Conservation (phyloP, 1,284 basidiomycete species). For the Kalmanozyma brasiliensis region DNA sequence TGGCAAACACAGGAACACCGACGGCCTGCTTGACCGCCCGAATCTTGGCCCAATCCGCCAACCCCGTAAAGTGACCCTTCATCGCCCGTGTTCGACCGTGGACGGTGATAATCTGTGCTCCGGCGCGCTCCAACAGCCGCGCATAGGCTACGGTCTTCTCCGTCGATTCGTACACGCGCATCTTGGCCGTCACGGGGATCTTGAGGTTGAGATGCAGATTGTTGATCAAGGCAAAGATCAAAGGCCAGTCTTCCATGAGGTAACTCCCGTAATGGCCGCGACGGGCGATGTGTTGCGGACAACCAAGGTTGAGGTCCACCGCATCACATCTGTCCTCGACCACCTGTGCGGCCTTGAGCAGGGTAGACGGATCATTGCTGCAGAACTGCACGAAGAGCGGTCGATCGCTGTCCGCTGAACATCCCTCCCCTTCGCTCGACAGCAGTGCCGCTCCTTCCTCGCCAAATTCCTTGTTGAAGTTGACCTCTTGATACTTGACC, state of each 20-base stretch:
- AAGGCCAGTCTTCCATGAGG: constrained; percentile 92
- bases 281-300: constrained; percentile 93
- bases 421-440: constrained; percentile 11
- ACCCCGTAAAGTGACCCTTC: constrained; percentile 80
- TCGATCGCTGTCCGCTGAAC: constrained; percentile 73
- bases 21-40: constrained; percentile 86
- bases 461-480: constrained; percentile 48
- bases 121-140: constrained; percentile 90
- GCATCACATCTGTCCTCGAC: constrained; percentile 74
- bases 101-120: constrained; percentile 93
- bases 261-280: constrained; percentile 89
- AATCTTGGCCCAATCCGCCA: constrained; percentile 86
- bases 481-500: constrained; percentile 40
- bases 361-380: constrained; percentile 83
- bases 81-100: constrained; percentile 92
- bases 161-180: constrained; percentile 85
- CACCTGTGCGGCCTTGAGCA: constrained; percentile 68
- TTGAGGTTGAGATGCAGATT: constrained; percentile 78
- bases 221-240: constrained; percentile 69
- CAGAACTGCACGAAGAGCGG: constrained; percentile 93
- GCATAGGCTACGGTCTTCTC: constrained; percentile 93
- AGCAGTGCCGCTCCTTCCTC: constrained; percentile 52
- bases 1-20: constrained; percentile 91
- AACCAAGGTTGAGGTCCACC: constrained; percentile 89
- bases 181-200: constrained; percentile 94